phyloP scores from a whole-genome alignment of 2,329 filamentous ascomycete genomes.

The Colletotrichum sp. region DNA sequence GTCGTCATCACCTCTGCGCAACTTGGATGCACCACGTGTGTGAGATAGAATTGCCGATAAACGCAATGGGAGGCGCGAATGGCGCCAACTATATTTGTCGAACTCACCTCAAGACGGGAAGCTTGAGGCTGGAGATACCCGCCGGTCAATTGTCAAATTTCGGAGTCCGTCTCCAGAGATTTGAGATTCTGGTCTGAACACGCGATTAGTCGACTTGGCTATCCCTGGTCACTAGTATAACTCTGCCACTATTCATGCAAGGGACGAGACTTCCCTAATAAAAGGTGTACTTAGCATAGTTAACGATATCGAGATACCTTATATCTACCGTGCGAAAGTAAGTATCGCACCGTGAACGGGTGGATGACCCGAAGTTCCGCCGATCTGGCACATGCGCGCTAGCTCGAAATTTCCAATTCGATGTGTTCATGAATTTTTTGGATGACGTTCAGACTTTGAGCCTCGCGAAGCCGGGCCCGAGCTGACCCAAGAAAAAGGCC shows the following conservation, averaged over 20 bases:
- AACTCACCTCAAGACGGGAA: not conserved
- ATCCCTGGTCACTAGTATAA: not conserved
- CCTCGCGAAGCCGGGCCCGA: not conserved
- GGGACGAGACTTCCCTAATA: not conserved
- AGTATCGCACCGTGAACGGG: fast-evolving
- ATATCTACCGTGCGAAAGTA: not conserved
- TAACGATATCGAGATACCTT: not conserved
- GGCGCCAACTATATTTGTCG: not conserved
- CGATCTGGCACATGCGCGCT: slow-evolving; percentile 3
- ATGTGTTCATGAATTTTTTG: slow-evolving; percentile 23
- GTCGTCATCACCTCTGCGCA: not conserved
- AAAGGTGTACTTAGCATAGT: not conserved
- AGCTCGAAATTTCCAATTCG: slow-evolving; percentile 21
- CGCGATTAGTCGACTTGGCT: not conserved
- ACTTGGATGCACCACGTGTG: not conserved
- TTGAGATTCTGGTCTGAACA: not conserved
- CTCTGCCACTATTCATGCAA: not conserved
- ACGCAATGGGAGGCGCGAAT: not conserved
- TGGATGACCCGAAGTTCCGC: slow-evolving; percentile 17
- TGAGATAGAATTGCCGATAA: not conserved
- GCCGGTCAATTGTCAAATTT: not conserved
- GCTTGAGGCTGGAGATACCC: not conserved
- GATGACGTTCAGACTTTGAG: slow-evolving; percentile 23
- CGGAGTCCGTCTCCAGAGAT: not conserved
- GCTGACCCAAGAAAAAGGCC: not conserved